Evolutionary conservation across 768 basidiomycete genomes (phyloP).

Genomic region (Tephrocybe sp.): DNA sequence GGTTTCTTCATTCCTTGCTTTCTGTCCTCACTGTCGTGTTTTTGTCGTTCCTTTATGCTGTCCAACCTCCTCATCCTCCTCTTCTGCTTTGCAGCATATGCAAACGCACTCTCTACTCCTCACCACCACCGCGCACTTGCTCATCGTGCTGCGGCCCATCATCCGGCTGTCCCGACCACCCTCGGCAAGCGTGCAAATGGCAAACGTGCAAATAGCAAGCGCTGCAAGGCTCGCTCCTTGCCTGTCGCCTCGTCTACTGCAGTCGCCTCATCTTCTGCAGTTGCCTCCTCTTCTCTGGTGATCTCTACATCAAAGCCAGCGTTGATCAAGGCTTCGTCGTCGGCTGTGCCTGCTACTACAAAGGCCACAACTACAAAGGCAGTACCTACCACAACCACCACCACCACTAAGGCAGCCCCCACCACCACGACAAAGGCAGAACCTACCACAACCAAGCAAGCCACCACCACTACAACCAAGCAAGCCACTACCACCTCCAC

Average conservation of each 20-base stretch:
- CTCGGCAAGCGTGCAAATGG: constrained; percentile 32
- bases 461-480: constrained; percentile 11
- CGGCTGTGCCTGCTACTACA: too few relatives aligned
- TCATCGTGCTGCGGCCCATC: constrained; percentile 37
- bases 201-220: constrained; percentile 32
- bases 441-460: constrained; percentile 17
- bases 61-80: constrained; percentile 19
- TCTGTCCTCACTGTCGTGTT: constrained; percentile 6
- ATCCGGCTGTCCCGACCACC: constrained; percentile 21
- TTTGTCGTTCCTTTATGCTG: constrained; percentile 17
- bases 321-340: too few relatives aligned
- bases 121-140: constrained; percentile 46
- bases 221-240: constrained; percentile 36
- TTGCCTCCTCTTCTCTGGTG: constrained; percentile 3
- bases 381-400: constrained; percentile 7
- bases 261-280: constrained; percentile 14
- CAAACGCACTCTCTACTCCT: constrained; percentile 38
- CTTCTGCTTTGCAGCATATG: constrained; percentile 34
- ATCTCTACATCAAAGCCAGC: too few relatives aligned
- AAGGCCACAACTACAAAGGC: constrained; percentile 15
- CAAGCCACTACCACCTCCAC: constrained; percentile 7
- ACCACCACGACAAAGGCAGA: constrained; percentile 18
- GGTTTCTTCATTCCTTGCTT: not conserved
- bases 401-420: constrained; percentile 22
- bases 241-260: constrained; percentile 27